Conservation (phyloP, 345 rosid species). For the Citrus australasica region DNA sequence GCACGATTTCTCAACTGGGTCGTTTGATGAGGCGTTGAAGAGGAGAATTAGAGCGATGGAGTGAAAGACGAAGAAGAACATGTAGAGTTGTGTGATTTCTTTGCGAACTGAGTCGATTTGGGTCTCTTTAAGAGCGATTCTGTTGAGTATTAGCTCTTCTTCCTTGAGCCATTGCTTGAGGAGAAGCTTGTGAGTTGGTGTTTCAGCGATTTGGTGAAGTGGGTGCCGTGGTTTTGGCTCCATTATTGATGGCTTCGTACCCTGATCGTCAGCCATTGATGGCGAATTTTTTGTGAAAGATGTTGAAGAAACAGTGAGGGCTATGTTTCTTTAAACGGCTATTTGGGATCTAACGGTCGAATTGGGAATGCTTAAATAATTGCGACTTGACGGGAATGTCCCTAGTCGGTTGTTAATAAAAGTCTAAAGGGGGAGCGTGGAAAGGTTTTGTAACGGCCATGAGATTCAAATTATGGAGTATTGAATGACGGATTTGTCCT, state of each 20-base stretch:
- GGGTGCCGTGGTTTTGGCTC: constrained; percentile 60
- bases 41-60: constrained; percentile 70
- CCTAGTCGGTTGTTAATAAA: neutral
- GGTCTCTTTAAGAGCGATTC: constrained; percentile 70
- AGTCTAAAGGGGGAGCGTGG: neutral
- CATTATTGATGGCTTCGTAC: constrained; percentile 49
- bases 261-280: constrained; percentile 44
- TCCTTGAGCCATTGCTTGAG: constrained; percentile 96
- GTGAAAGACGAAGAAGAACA: constrained; percentile 91
- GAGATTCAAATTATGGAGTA: neutral
- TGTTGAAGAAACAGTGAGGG: constrained; percentile 1
- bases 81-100: constrained; percentile 76
- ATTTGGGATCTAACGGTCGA: constrained; percentile 26
- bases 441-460: neutral
- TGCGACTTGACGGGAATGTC: neutral
- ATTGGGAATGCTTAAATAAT: neutral
- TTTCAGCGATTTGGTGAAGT: constrained; percentile 84
- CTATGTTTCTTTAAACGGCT: constrained; percentile 8
- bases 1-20: constrained; percentile 22
- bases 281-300: neutral
- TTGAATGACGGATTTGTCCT: constrained; percentile 8
- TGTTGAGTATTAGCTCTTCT: constrained; percentile 74
- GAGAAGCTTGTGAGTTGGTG: constrained; percentile 91
- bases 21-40: constrained; percentile 58
- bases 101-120: constrained; percentile 71